Evolutionary conservation across 768 basidiomycete species (phyloP), one percentile per base, ranked within the genome.

Genomic region (Coprinellus micaceus): DNA sequence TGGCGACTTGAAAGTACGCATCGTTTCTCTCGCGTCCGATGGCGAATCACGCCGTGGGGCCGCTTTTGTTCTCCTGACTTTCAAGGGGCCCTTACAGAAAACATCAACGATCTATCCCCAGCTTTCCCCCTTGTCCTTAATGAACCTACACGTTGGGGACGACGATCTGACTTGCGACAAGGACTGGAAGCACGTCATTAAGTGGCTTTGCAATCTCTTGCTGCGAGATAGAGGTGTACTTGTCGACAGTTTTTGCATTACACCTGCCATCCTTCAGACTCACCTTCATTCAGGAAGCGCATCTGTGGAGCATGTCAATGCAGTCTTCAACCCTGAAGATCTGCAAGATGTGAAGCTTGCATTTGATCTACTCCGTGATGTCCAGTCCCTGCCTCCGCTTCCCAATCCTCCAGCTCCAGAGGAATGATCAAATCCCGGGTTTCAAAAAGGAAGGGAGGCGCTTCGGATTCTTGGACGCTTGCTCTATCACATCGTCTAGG

Each of bases 181-280:
- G n/a, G 40, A 43, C 52, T 68, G 47, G 19, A 71, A 71, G 52
- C 74, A 75, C 56, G 54, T 72, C 41, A 54, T 72, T 44, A 74
- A 75, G 58, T 62, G 67, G 0, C 50, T 64, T 19, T 61, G 70
- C 1, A 72, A 72, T 55, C 53, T 65, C 11, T 17, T 66, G 10
- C 53, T 75, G 13, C 40, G 40, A 15, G 40, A 58, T 7, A 6
- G 40, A 10, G 40, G 40, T 15, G 40, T 43, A 7, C 10, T 43
- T 17, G 19, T 43, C 40, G 40, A 43, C 40, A 5, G n/a, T 17
- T 43, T 43, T 17, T 17, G 40, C 10, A 43, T 43, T 21, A 43
- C 40, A 6, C 40, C 40, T 10, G 40, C 40, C 7, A 21, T 43
- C n/a, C 6, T 43, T 17, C 7, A 21, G 40, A 9, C 7, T 4